Evolutionary conservation across 306 rosid genomes (phyloP).

Genomic region (Cajanus cajan): DNA sequence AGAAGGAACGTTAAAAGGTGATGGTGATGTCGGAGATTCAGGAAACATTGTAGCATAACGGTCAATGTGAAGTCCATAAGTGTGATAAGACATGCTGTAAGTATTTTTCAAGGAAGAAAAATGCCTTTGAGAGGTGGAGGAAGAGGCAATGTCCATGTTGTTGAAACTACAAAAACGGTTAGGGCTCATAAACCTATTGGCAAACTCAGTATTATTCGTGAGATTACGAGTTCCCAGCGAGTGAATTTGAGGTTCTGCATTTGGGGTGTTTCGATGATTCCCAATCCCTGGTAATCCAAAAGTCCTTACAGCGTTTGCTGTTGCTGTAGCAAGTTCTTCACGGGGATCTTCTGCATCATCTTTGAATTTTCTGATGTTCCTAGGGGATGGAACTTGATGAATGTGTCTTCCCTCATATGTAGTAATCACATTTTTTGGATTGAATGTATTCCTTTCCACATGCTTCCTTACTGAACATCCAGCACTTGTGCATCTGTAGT

Average conservation of each 20-base stretch:
- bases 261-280: not conserved
- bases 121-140: constrained; percentile 46
- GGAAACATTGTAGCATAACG: not conserved
- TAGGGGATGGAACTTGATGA: constrained; percentile 56
- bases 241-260: constrained; percentile 29
- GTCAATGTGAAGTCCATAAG: constrained; percentile 39
- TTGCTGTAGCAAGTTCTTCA: not conserved
- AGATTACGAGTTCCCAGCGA: constrained; percentile 20
- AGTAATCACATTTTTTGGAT: constrained; percentile 50
- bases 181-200: constrained; percentile 34
- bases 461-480: constrained; percentile 70
- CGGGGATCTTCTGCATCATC: not conserved
- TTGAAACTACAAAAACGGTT: constrained; percentile 37
- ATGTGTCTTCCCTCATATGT: constrained; percentile 76
- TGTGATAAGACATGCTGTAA: constrained; percentile 28
- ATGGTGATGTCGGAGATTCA: too few relatives aligned
- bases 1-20: too few relatives aligned
- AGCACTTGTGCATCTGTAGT: constrained; percentile 66
- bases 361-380: too few relatives aligned
- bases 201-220: constrained; percentile 35
- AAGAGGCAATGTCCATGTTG: constrained; percentile 44
- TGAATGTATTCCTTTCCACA: constrained; percentile 59
- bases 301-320: not conserved
- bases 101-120: constrained; percentile 28
- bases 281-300: constrained; percentile 34